phyloP scores from a whole-genome alignment of 2,329 filamentous ascomycete genomes.

The Neofusicoccum umdonicola region DNA sequence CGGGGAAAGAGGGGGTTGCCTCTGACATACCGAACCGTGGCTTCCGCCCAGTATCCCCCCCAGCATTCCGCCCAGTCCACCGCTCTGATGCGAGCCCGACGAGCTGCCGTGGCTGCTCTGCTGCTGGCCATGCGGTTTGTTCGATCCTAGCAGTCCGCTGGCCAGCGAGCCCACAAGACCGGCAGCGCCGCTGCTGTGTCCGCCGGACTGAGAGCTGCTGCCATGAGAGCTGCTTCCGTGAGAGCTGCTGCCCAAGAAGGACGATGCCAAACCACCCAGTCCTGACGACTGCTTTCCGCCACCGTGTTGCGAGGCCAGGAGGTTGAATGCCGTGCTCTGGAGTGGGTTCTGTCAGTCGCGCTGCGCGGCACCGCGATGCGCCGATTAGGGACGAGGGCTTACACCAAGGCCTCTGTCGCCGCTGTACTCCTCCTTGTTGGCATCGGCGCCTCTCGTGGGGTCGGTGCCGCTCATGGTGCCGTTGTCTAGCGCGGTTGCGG shows the following conservation, averaged over 20 bases:
- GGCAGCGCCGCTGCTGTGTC: constrained; percentile 19
- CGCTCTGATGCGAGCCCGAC: constrained; percentile 12
- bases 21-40: constrained; percentile 30
- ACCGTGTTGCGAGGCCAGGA: constrained; percentile 10
- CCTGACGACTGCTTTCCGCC: constrained; percentile 17
- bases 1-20: neutral
- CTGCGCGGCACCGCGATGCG: neutral
- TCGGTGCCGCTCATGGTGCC: constrained; percentile 6
- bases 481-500: constrained; percentile 1
- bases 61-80: constrained; percentile 30
- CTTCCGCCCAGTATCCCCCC: constrained; percentile 35
- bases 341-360: neutral
- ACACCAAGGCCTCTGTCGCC: constrained; percentile 18
- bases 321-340: constrained; percentile 17
- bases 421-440: constrained; percentile 14
- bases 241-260: constrained; percentile 18
- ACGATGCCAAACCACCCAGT: constrained; percentile 16
- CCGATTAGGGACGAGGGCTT: constrained; percentile 1
- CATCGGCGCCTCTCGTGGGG: neutral
- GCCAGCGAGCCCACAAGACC: constrained; percentile 54
- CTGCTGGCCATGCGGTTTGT: constrained; percentile 32
- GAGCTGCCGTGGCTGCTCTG: constrained; percentile 35
- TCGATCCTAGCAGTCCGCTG: constrained; percentile 44
- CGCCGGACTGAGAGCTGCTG: constrained; percentile 3
- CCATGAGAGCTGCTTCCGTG: constrained; percentile 8